These are phyloP conservation scores for Dactylellina parvicollis DNA, from an alignment of 2,329 filamentous ascomycete genomes.

Conservation along the genomic window DNA sequence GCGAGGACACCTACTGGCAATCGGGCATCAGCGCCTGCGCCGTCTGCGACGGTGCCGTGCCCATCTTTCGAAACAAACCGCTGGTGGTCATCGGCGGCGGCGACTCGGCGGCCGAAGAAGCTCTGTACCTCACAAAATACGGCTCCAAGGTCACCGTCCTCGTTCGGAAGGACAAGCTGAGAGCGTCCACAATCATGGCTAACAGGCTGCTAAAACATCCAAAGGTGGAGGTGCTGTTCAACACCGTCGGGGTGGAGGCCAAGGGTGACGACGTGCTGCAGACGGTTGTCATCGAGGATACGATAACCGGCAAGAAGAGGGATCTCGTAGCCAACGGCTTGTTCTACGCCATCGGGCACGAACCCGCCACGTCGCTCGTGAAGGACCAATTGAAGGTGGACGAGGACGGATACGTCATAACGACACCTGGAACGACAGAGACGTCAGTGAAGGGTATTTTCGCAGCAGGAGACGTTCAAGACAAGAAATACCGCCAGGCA, in stretches of 20 bases:
- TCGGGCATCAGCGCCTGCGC: slow-evolving; percentile 95
- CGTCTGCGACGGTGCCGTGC: slow-evolving; percentile 95
- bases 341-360: slow-evolving; percentile 97
- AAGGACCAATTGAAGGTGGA: slow-evolving; percentile 91
- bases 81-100: slow-evolving; percentile 95
- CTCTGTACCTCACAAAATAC: slow-evolving; percentile 97
- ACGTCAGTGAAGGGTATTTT: slow-evolving; percentile 93
- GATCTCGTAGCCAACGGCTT: slow-evolving; percentile 89
- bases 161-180: slow-evolving; percentile 84
- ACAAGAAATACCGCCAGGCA: slow-evolving; percentile 97
- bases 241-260: slow-evolving; percentile 82
- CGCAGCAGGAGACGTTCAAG: slow-evolving; percentile 96
- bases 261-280: slow-evolving; percentile 71
- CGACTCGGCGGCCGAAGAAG: slow-evolving; percentile 96
- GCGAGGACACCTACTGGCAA: slow-evolving; percentile 97
- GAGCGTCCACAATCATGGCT: slow-evolving; percentile 92
- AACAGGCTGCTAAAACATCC: slow-evolving; percentile 81
- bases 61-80: slow-evolving; percentile 96
- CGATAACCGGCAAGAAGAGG: slow-evolving; percentile 77
- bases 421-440: slow-evolving; percentile 84
- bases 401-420: slow-evolving; percentile 88
- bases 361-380: slow-evolving; percentile 88
- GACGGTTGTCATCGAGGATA: slow-evolving; percentile 81
- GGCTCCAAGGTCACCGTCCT: slow-evolving; percentile 93
- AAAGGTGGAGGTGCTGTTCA: slow-evolving; percentile 90